These are phyloP conservation scores for Retiboletus fuscus DNA, from an alignment of 1,284 basidiomycete species.

Conservation along the genomic window DNA sequence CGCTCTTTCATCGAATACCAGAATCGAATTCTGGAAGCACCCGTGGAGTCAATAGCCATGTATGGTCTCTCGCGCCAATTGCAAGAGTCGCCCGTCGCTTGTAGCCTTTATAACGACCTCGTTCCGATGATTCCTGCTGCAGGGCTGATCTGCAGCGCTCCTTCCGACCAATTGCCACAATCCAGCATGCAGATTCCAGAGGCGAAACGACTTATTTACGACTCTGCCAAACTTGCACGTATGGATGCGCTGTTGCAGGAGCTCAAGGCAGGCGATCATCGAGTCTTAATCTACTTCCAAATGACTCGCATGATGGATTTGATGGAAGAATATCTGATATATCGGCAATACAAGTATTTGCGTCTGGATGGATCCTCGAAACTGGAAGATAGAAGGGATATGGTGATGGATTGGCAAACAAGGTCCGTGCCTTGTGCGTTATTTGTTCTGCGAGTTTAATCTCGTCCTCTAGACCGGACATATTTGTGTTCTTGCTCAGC, in stretches of 20 bases:
- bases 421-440: constrained; percentile 65
- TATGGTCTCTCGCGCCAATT: constrained; percentile 87
- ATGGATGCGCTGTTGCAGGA: constrained; percentile 91
- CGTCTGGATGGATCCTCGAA: constrained; percentile 96
- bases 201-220: constrained; percentile 94
- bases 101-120: constrained; percentile 60
- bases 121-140: constrained; percentile 73
- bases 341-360: constrained; percentile 97
- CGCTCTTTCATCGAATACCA: constrained; percentile 85
- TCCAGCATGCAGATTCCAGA: constrained; percentile 95
- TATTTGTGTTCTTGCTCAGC: constrained; percentile 95
- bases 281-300: constrained; percentile 98
- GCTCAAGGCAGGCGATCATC: constrained; percentile 93
- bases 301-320: constrained; percentile 99
- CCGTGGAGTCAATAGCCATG: constrained; percentile 79
- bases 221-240: constrained; percentile 95
- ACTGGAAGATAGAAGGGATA: constrained; percentile 95
- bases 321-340: constrained; percentile 99
- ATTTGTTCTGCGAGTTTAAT: constrained; percentile 17
- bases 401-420: constrained; percentile 99
- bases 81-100: constrained; percentile 71
- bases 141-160: constrained; percentile 80
- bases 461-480: constrained; percentile 76
- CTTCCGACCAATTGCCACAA: constrained; percentile 81
- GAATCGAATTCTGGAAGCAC: constrained; percentile 69